Evolutionary conservation across 2,329 filamentous ascomycete species (phyloP).

Genomic region (Knoxdaviesia capensis): DNA sequence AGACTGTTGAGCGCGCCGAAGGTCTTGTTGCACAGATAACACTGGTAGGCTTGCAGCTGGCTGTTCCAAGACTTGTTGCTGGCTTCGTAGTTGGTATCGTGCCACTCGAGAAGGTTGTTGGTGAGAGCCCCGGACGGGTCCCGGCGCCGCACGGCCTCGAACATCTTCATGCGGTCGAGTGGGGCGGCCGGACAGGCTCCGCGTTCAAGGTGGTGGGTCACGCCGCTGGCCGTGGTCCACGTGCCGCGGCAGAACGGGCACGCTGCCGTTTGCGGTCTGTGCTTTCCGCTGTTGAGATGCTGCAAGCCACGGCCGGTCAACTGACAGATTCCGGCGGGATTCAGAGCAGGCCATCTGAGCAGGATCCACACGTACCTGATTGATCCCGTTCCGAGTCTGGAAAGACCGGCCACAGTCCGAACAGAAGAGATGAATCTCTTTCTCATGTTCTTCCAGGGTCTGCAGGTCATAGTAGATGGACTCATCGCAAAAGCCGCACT

Average conservation of each 20-base stretch:
- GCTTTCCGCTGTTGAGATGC: slow-evolving; percentile 33
- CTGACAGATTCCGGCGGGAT: neutral
- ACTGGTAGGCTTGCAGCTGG: slow-evolving; percentile 5
- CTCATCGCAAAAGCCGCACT: no score
- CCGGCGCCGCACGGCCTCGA: slow-evolving; percentile 19
- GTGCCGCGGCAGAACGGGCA: slow-evolving; percentile 34
- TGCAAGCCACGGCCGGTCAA: slow-evolving; percentile 9
- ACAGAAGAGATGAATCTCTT: no score
- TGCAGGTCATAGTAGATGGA: no score
- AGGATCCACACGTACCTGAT: neutral
- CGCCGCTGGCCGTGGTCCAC: slow-evolving; percentile 29
- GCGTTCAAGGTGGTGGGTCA: slow-evolving; percentile 34
- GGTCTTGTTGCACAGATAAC: slow-evolving; percentile 22
- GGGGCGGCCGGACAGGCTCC: slow-evolving; percentile 26
- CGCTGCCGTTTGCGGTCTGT: slow-evolving; percentile 19
- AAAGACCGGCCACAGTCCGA: no score
- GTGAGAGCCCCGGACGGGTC: slow-evolving; percentile 29
- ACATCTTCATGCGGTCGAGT: slow-evolving; percentile 27
- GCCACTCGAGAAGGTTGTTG: slow-evolving; percentile 27
- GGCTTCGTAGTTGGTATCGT: slow-evolving; percentile 16
- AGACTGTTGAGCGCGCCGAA: slow-evolving; percentile 19
- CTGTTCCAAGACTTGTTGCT: slow-evolving; percentile 24
- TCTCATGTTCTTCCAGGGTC: no score
- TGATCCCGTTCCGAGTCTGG: no score
- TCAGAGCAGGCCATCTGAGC: neutral